A percentile compares a stretch with the other conserved stretches of the same genome.
These are phyloP conservation scores for Penicillium sp. DNA, from an alignment of 2,329 filamentous ascomycete species.

Conservation along the genomic window DNA sequence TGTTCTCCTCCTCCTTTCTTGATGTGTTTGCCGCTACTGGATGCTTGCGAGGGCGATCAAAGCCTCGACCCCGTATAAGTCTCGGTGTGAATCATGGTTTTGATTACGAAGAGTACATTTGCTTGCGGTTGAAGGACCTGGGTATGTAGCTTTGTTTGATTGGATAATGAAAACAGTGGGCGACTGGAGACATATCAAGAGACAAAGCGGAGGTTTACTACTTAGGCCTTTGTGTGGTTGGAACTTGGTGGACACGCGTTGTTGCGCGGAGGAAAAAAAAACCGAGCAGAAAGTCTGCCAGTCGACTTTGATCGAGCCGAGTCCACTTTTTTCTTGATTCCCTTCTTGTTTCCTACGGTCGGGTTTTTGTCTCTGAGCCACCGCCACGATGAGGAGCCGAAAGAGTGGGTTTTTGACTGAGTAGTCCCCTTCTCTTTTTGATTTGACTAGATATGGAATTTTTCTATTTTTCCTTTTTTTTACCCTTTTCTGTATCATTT, in stretches of 20 bases:
- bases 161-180: not conserved
- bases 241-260: slow-evolving; percentile 2
- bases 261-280: slow-evolving; percentile 6
- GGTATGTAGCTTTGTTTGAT: not conserved
- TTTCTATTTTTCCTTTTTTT: slow-evolving; percentile 9
- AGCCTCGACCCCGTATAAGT: not conserved
- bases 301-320: not conserved
- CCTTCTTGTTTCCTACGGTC: not conserved
- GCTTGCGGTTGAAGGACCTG: not conserved
- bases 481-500: slow-evolving; percentile 23
- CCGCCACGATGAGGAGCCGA: slow-evolving; percentile 30
- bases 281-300: not conserved
- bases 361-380: slow-evolving; percentile 27
- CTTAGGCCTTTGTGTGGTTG: not conserved
- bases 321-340: slow-evolving; percentile 17
- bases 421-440: slow-evolving; percentile 11
- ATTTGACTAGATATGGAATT: not conserved
- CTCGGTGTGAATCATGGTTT: slow-evolving; percentile 2
- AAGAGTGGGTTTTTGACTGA: not conserved
- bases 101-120: not conserved
- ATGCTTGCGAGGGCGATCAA: not conserved
- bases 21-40: not conserved
- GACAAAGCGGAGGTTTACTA: not conserved
- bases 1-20: not conserved
- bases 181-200: not conserved